Evolutionary conservation across 495 filamentous ascomycete species (phyloP).

Genomic region (Penicillium lividum): DNA sequence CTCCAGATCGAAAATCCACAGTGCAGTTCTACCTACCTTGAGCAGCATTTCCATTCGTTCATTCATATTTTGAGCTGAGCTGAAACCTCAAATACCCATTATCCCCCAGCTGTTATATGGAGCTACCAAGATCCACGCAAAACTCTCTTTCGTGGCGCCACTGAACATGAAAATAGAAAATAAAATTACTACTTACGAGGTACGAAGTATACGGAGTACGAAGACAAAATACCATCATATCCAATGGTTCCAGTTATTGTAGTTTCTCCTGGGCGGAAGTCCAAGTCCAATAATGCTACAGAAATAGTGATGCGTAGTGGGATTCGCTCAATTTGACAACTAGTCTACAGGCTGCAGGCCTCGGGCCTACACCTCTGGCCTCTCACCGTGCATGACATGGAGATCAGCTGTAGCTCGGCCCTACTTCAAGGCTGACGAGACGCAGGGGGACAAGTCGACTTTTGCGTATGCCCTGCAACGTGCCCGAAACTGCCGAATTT

Average conservation of each 20-base stretch:
- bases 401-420: conserved; percentile 4
- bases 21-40: not conserved
- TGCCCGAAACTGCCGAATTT: not conserved
- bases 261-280: not conserved
- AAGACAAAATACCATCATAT: not conserved
- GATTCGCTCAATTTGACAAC: conserved; percentile 14
- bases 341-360: conserved; percentile 5
- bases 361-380: not conserved
- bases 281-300: conserved; percentile 9
- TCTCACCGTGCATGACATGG: conserved; percentile 10
- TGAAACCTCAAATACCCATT: conserved; percentile 9
- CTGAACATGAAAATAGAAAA: not conserved
- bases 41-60: conserved; percentile 11
- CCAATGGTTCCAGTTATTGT: not conserved
- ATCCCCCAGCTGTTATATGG: not conserved
- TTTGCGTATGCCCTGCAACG: conserved; percentile 5
- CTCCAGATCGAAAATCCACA: conserved; percentile 16
- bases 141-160: conserved; percentile 3
- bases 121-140: conserved; percentile 1
- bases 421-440: conserved; percentile 1
- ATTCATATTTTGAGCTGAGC: conserved; percentile 15
- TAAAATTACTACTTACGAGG: not conserved
- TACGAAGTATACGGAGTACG: not conserved
- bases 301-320: conserved; percentile 12
- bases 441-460: conserved; percentile 12